Evolutionary conservation across 371 early-diverging fungal species (phyloP).

Genomic region (Apophysomyces trapeziformis): DNA sequence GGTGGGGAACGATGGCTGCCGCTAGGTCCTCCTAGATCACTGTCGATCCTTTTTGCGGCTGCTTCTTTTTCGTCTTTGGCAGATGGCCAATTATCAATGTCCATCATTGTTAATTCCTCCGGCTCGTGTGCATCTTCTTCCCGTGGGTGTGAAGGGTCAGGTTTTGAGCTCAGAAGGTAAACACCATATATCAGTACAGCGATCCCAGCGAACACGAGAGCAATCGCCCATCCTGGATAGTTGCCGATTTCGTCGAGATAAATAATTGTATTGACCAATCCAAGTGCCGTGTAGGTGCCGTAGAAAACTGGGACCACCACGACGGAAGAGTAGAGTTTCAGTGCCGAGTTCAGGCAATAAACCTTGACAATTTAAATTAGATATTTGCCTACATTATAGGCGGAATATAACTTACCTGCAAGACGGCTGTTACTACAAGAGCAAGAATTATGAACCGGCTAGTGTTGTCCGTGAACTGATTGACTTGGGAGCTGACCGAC

Average conservation of each 20-base stretch:
- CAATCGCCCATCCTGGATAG: conserved; percentile 65
- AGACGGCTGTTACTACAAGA: conserved; percentile 60
- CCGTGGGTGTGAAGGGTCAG: conserved; percentile 42
- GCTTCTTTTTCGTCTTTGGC: conserved; percentile 39
- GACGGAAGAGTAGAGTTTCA: conserved; percentile 68
- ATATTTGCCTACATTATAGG: too few relatives aligned
- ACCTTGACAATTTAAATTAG: conserved; percentile 36
- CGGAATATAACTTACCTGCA: conserved; percentile 47
- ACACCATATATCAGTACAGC: conserved; percentile 62
- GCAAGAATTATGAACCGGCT: conserved; percentile 64
- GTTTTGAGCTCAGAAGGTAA: conserved; percentile 59
- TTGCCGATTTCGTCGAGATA: conserved; percentile 62
- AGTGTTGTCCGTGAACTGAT: conserved; percentile 66
- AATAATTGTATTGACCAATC: conserved; percentile 68
- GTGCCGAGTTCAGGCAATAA: conserved; percentile 69
- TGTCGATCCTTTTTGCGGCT: conserved; percentile 7
- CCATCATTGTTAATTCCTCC: conserved; percentile 22
- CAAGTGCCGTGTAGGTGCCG: conserved; percentile 69
- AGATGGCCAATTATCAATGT: conserved; percentile 33
- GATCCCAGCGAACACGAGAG: conserved; percentile 62
- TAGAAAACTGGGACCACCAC: conserved; percentile 76
- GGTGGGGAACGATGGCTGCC: conserved; percentile 8
- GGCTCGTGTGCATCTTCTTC: conserved; percentile 21
- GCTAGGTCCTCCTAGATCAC: conserved; percentile 21
- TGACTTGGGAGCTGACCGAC: conserved; percentile 55